Evolutionary conservation across 2,329 filamentous ascomycete species (phyloP), one percentile per base, ranked within the genome.

Genomic region (Didymosphaeria variabile): DNA sequence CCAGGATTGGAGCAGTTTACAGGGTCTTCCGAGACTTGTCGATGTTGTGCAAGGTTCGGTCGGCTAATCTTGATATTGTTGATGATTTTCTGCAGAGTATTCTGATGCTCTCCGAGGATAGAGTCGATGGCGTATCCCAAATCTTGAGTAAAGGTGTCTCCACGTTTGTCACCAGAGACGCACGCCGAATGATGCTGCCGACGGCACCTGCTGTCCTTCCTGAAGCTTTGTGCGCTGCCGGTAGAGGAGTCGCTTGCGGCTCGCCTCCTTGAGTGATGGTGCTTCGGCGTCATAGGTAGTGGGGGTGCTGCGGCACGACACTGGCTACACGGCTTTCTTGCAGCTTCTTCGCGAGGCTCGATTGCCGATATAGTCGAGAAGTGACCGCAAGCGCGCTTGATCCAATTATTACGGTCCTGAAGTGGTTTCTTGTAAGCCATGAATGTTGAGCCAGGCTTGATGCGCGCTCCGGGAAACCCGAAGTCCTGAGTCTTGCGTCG

Each of bases 21-120:
- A 19, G 68, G 59, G 29, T 70, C 65, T 57, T 68, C 58, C 15
- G 72, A 66, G 5, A 67, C 45, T 21, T 57, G 64, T 26, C 63
- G 62, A 50, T 69, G 60, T 19, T 69, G 64, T n/a, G 57, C 26
- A 45, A 70, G 60, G 50, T 57, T 61, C 15, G 67, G 66, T 38
- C 66, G 67, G 19, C 66, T 69, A n/a, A 56, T 61, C 21, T 72
- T 68, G 32, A 79, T 71, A 55, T 80, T 79, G 59, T 74, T 70
- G 60, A 83, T 79, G 3, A 82, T 74, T 45, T 67, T 65, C 58
- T 79, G 72, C 9, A 83, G 65, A 6, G 73, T 72, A 15, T 69
- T 77, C 2, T 74, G 65, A 58, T 81, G 79, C 61, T 81, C 80
- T 34, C 77, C 66, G 17, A 82, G 75, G 26, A 81, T 78, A 7